Percentiles rank a stretch among this genome's conserved stretches.
Conservation (phyloP, 2,329 filamentous ascomycete genomes). For the Verticillium albo-atrum region DNA sequence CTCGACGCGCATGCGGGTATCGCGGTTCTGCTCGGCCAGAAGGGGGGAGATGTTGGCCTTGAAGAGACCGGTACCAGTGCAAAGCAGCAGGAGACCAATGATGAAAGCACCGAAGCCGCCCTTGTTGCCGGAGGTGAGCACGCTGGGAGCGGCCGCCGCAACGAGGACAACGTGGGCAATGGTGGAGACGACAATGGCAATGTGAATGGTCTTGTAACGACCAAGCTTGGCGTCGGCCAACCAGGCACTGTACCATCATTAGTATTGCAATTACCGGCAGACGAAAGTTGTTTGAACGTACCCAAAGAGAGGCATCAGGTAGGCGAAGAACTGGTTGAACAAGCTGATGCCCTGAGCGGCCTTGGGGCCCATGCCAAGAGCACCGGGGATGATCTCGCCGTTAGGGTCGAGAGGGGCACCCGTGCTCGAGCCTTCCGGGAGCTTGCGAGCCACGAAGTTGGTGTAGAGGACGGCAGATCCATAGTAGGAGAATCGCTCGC, state of each 20-base stretch:
- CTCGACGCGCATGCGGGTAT: conserved; percentile 52
- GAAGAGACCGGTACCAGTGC: conserved; percentile 72
- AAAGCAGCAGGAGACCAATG: conserved; percentile 53
- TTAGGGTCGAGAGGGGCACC: conserved; percentile 35
- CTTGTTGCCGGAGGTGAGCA: conserved; percentile 50
- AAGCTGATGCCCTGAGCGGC: conserved; percentile 44
- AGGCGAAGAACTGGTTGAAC: conserved; percentile 60
- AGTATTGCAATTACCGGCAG: not conserved
- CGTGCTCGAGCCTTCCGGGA: conserved; percentile 49
- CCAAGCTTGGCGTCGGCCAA: conserved; percentile 68
- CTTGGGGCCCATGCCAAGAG: conserved; percentile 54
- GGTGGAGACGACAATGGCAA: conserved; percentile 61
- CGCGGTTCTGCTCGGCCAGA: conserved; percentile 65
- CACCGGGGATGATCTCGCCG: conserved; percentile 37
- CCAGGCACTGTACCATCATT: conserved; percentile 30
- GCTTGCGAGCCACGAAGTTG: conserved; percentile 56
- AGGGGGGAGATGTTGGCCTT: conserved; percentile 74
- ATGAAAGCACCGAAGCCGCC: conserved; percentile 62
- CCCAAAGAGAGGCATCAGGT: conserved; percentile 55
- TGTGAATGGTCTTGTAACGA: conserved; percentile 68
- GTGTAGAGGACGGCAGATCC: conserved; percentile 65
- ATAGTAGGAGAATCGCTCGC: conserved; percentile 76
- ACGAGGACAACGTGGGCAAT: conserved; percentile 64
- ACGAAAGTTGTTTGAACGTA: conserved; percentile 24
- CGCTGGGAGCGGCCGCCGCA: conserved; percentile 56